A percentile compares a stretch with the other conserved stretches of the same genome.
Evolutionary conservation across 129 eudicot genomes (phyloP).

Genomic region (Chrysanthemum seticuspe): DNA sequence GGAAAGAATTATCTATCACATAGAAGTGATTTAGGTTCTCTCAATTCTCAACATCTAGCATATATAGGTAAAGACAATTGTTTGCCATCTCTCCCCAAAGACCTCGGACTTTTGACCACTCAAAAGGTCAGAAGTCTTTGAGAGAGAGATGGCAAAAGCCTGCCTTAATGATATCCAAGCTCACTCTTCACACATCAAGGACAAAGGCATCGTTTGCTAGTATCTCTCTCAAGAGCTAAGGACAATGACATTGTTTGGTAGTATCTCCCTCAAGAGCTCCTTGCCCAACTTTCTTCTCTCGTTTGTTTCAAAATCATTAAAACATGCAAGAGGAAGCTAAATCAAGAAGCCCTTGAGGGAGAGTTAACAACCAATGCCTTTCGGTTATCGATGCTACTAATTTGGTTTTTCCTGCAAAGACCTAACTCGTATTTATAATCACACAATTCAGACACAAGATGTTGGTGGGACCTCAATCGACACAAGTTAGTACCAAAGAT

Average conservation of each 20-base stretch:
- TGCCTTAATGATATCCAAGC: constrained; percentile 17
- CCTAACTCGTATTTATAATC: constrained; percentile 26
- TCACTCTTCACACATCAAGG: constrained; percentile 1
- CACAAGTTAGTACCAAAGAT: constrained; percentile 26
- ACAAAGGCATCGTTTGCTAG: neutral
- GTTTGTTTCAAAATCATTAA: neutral
- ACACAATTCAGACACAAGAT: constrained; percentile 24
- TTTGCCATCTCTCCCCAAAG: constrained; percentile 38
- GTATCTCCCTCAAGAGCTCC: constrained; percentile 46
- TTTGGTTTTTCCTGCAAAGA: constrained; percentile 15
- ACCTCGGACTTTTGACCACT: constrained; percentile 26
- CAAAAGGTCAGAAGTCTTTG: constrained; percentile 35
- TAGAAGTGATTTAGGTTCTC: neutral
- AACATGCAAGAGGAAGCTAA: constrained; percentile 11
- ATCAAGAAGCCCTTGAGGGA: constrained; percentile 73
- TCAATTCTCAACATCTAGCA: too few relatives aligned
- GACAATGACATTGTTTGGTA: constrained; percentile 28
- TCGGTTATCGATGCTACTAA: constrained; percentile 23
- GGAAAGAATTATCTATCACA: neutral
- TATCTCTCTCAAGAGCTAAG: neutral
- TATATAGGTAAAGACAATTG: constrained; percentile 31
- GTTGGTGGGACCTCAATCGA: constrained; percentile 40
- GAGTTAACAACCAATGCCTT: constrained; percentile 51
- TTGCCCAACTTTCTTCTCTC: constrained; percentile 17
- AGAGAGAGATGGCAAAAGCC: constrained; percentile 48